Percentiles rank a stretch among this genome's conserved stretches.
These are phyloP conservation scores for Mycosarcoma mackinlayi DNA, from an alignment of 1,284 basidiomycete genomes.

Conservation along the genomic window DNA sequence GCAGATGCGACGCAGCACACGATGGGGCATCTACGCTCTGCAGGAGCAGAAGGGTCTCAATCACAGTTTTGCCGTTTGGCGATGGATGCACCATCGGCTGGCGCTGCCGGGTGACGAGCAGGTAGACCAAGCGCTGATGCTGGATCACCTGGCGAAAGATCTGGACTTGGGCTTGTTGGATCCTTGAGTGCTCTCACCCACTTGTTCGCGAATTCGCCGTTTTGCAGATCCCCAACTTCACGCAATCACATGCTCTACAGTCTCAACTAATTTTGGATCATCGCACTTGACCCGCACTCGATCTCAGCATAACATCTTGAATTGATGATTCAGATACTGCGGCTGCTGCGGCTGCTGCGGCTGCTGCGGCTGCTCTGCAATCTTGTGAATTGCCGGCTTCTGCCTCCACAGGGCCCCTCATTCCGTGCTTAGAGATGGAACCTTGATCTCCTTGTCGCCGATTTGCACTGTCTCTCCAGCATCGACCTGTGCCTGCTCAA, in stretches of 20 bases:
- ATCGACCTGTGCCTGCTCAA: conserved; percentile 25
- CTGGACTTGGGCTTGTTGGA: conserved; percentile 40
- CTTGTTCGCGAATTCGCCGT: no score
- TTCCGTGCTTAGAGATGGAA: conserved; percentile 6
- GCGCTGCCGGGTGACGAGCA: neutral
- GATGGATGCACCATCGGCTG: conserved; percentile 52
- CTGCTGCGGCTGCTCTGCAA: no score
- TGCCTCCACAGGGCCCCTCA: no score
- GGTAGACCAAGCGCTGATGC: neutral
- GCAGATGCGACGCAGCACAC: conserved; percentile 30
- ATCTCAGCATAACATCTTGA: no score
- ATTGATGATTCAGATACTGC: no score
- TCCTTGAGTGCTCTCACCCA: conserved; percentile 18
- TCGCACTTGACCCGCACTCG: no score
- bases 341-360: no score
- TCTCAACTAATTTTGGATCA: no score
- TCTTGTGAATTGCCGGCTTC: no score
- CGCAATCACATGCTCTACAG: no score
- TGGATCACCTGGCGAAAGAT: conserved; percentile 14
- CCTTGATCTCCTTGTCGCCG: conserved; percentile 26
- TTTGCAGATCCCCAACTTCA: no score
- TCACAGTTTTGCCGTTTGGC: conserved; percentile 69
- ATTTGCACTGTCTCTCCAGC: conserved; percentile 17
- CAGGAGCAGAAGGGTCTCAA: conserved; percentile 70
- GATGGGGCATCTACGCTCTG: conserved; percentile 66